Percentiles rank a stretch among this genome's conserved stretches.
Conservation (phyloP, 331 rosid genomes). For the Telfairia occidentalis region DNA sequence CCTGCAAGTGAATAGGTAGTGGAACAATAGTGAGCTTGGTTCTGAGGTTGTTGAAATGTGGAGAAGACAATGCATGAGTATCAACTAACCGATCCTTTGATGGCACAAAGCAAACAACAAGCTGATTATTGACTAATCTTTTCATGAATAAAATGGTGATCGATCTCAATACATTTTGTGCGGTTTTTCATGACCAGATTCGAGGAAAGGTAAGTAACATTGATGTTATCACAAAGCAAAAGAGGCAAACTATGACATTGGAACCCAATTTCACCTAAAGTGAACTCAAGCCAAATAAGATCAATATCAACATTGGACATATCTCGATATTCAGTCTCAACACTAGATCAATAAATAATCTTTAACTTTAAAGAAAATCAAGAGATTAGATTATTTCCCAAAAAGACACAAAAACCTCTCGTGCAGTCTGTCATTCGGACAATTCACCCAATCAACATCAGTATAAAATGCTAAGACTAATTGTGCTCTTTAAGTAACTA, state of each 20-base stretch:
- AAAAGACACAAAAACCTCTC: not conserved
- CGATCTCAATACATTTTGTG: not conserved
- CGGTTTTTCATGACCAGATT: not conserved
- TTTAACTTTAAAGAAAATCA: not conserved
- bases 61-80: not conserved
- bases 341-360: not conserved
- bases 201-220: not conserved
- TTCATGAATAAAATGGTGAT: not conserved
- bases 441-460: not conserved
- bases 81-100: not conserved
- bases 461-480: not conserved
- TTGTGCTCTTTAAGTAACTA: too few relatives aligned
- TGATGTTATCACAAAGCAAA: not conserved
- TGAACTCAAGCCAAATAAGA: not conserved
- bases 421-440: not conserved
- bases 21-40: too few relatives aligned
- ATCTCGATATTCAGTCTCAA: not conserved
- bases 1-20: too few relatives aligned
- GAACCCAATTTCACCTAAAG: not conserved
- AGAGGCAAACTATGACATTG: not conserved
- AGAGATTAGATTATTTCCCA: not conserved
- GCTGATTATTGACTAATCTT: not conserved
- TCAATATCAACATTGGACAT: not conserved
- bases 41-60: too few relatives aligned
- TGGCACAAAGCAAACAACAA: not conserved